These are phyloP conservation scores for Alternaria angustiovoidea DNA, from an alignment of 2,329 filamentous ascomycete species.

Conservation along the genomic window DNA sequence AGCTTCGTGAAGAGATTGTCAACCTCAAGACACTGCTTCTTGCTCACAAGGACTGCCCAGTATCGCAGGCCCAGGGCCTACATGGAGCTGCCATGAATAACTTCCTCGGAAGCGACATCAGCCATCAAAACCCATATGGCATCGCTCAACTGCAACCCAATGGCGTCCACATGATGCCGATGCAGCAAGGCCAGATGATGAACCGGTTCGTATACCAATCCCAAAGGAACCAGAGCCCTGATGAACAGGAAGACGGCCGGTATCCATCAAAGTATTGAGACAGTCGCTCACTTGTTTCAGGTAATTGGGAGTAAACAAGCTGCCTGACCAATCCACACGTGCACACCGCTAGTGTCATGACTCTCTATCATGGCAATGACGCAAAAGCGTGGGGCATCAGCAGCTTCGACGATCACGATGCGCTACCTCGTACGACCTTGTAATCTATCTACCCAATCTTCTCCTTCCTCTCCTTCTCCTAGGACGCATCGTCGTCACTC, in stretches of 20 bases:
- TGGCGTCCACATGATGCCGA: constrained; percentile 53
- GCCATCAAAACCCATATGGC: constrained; percentile 59
- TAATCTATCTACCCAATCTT: constrained; percentile 41
- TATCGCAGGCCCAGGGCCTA: constrained; percentile 85
- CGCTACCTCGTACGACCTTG: constrained; percentile 31
- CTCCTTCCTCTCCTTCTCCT: constrained; percentile 28
- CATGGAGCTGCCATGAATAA: constrained; percentile 59
- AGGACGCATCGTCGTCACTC: constrained; percentile 30
- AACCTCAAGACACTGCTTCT: constrained; percentile 92
- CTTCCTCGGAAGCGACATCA: constrained; percentile 57
- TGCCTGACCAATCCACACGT: constrained; percentile 16
- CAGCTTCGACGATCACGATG: constrained; percentile 18
- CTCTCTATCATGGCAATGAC: constrained; percentile 8
- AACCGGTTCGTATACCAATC: constrained; percentile 48
- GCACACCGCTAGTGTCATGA: constrained; percentile 19
- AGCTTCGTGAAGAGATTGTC: constrained; percentile 89
- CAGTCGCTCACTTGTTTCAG: constrained; percentile 42
- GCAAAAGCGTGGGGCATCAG: constrained; percentile 12
- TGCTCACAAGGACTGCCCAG: constrained; percentile 94
- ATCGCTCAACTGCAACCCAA: constrained; percentile 56
- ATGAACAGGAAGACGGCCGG: constrained; percentile 38
- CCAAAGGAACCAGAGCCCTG: constrained; percentile 30
- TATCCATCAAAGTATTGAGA: constrained; percentile 36
- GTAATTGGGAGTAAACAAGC: constrained; percentile 35
- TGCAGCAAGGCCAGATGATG: constrained; percentile 50